phyloP scores from a whole-genome alignment of 352 stramenopile species.

The Bremia lactucae region DNA sequence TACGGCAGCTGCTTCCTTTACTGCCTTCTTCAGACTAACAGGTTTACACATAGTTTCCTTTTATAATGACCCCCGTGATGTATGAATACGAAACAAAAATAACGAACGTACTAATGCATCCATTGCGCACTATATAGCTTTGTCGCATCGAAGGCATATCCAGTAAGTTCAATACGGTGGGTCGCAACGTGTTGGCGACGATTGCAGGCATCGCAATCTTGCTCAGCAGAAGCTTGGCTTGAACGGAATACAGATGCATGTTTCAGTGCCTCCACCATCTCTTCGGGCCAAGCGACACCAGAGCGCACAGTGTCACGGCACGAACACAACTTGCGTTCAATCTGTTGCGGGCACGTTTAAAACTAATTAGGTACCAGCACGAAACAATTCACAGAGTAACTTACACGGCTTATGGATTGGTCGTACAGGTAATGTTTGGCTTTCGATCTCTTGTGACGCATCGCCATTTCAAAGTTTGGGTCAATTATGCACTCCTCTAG shows the following conservation, averaged over 20 bases:
- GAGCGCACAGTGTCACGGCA: conserved; percentile 56
- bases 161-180: conserved; percentile 41
- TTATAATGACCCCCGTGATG: too few relatives aligned
- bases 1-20: conserved; percentile 21
- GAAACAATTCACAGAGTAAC: too few relatives aligned
- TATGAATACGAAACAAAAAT: too few relatives aligned
- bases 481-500: conserved; percentile 65
- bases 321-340: conserved; percentile 63
- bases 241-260: conserved; percentile 32
- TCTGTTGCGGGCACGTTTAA: too few relatives aligned
- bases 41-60: too few relatives aligned
- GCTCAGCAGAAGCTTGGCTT: conserved; percentile 15
- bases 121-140: conserved; percentile 59
- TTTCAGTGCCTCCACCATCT: conserved; percentile 50
- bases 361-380: too few relatives aligned
- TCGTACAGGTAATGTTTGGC: conserved; percentile 37
- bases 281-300: conserved; percentile 55
- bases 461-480: conserved; percentile 44
- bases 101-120: conserved; percentile 38
- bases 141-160: conserved; percentile 47
- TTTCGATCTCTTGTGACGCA: conserved; percentile 26
- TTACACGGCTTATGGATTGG: conserved; percentile 51
- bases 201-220: conserved; percentile 69
- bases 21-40: conserved; percentile 28
- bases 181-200: conserved; percentile 54